phyloP scores from a whole-genome alignment of 129 eudicot species.

The Apium graveolens region DNA sequence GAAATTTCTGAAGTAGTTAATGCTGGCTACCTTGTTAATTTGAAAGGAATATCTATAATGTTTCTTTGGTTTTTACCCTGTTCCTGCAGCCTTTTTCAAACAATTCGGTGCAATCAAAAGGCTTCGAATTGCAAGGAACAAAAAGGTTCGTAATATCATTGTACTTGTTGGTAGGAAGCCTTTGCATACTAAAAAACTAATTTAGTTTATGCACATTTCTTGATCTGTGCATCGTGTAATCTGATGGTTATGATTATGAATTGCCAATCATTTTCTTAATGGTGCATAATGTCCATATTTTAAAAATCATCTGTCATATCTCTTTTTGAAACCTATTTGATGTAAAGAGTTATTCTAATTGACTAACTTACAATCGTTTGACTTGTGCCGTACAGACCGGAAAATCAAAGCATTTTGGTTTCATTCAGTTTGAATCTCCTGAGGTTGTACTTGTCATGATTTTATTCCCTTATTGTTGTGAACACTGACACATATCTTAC shows the following conservation, averaged over 20 bases:
- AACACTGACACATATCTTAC: neutral
- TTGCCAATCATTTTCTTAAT: neutral
- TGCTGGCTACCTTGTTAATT: no score
- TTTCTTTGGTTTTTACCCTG: neutral
- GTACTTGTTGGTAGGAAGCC: neutral
- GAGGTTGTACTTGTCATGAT: constrained; percentile 42
- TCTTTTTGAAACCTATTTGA: neutral
- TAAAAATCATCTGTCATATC: neutral
- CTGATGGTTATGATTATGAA: neutral
- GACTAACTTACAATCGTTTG: neutral
- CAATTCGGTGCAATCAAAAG: constrained; percentile 80
- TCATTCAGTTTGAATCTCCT: constrained; percentile 80
- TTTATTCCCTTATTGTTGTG: neutral
- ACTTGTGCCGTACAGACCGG: constrained; percentile 54
- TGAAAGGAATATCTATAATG: no score
- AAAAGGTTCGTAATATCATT: constrained; percentile 46
- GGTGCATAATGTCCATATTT: neutral
- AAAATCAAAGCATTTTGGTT: constrained; percentile 92
- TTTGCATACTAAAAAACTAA: neutral
- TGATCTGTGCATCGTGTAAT: neutral
- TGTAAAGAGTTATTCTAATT: neutral
- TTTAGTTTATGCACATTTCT: neutral
- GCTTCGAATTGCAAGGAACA: constrained; percentile 67
- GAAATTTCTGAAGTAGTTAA: no score
- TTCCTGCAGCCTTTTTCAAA: constrained; percentile 62